Base-by-base conservation (phyloP, 1,284 basidiomycete genomes). In the Amylostereum areolatum region DNA sequence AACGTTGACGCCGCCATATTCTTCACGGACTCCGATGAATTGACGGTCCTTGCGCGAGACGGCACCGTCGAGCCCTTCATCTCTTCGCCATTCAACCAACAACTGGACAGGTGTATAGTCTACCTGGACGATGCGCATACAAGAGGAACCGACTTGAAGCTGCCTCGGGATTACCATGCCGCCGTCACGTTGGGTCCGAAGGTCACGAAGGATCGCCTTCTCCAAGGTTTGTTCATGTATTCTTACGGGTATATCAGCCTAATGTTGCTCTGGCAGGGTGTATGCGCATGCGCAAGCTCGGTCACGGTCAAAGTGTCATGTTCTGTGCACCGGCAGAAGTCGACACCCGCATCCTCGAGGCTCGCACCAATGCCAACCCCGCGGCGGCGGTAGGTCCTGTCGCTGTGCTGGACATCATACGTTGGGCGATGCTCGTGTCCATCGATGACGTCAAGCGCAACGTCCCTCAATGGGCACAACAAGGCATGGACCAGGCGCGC, bases 111-210 rank as follows among this genome's bases (percentile, higher is more conserved):
- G 53, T 78, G 75, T 33, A 52, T 78, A 3, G 55, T 80, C 2
- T 81, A 82, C 51, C 70, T 82, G 0, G 80, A 81, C 40, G 79
- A 82, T 55, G 74, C 73, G 1, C 78, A 81, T 51, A 81, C 80
- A 0, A 62, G 80, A 30, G 79, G 80, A 5, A 80, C 77, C 0
- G 78, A 81, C 55, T 61, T 81, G 12, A 78, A 72, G 40, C 61
- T 81, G 32, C 78, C 79, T 0, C 43, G 24, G 1, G 51, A 65
- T 25, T 66, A 63, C 43, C 66, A 73, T 3, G 79, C 80, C n/a
- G 72, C 69, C 1, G 77, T 80, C 4, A 81, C 77, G 0, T 57
- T 81, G 1, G 80, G 78, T 0, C 73, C 73, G 0, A 77, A 73
- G 40, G 62, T 80, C 2, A 77, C 74, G 0, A 81, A 81, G 45